Conservation (phyloP, 129 eudicot genomes). For the Lactuca saligna region DNA sequence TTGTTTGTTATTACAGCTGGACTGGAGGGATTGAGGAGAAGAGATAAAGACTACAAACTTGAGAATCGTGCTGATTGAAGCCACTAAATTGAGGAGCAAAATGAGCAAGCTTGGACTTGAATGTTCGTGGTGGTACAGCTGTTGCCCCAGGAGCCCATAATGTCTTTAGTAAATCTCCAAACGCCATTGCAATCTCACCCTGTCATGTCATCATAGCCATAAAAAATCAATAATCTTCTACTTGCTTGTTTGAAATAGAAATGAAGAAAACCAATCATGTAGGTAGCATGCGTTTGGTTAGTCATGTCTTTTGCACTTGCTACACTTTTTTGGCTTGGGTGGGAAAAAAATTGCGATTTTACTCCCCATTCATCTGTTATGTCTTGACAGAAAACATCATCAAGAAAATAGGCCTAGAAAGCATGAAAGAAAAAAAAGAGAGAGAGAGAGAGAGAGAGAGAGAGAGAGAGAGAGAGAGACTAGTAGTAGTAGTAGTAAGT, state of each 20-base stretch:
- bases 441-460: too few species aligned
- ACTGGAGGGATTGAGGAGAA: too few species aligned
- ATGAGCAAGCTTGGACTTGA: constrained; percentile 81
- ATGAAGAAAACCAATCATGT: background rate
- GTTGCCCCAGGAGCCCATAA: constrained; percentile 96
- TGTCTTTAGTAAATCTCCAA: constrained; percentile 84
- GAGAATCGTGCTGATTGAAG: constrained; percentile 93
- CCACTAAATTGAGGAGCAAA: constrained; percentile 98
- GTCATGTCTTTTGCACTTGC: too few species aligned
- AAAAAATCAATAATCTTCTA: constrained; percentile 12
- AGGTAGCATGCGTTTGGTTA: too few species aligned
- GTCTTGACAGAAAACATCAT: too few species aligned
- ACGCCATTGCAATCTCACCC: constrained; percentile 97
- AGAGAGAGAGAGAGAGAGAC: too few species aligned
- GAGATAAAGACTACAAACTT: constrained; percentile 51
- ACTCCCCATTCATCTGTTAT: too few species aligned
- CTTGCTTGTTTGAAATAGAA: constrained; percentile 1
- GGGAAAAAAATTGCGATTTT: too few species aligned
- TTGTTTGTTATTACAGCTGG: background rate
- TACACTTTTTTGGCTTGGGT: too few species aligned
- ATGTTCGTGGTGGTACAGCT: constrained; percentile 79
- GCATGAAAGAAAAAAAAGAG: background rate
- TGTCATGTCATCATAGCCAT: constrained; percentile 34
- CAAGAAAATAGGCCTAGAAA: background rate
- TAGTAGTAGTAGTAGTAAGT: too few species aligned